Base-by-base conservation (phyloP, 2,329 filamentous ascomycete genomes). In the Aspergillus felis region DNA sequence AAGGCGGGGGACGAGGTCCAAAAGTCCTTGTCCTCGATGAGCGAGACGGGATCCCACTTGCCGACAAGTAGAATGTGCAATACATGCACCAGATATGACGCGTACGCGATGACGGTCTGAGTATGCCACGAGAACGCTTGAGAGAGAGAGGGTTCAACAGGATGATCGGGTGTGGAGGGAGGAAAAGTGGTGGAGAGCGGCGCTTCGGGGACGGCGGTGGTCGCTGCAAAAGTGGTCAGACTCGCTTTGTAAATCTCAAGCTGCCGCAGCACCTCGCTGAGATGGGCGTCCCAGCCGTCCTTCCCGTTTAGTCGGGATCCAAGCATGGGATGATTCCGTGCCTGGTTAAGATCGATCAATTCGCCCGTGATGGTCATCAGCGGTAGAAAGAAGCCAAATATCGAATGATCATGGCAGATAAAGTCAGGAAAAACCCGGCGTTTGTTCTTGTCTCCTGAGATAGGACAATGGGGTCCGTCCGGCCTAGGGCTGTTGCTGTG, bases 1-100 rank as follows among this genome's bases (percentile, higher is more conserved):
- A 96, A 96, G 5, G 88, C 89, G 61, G 91, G 88, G 0, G 91
- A 92, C 7, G 90, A 94, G 65, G 95, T 96, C 92, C 92, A 96
- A 38, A 95, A 83, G 70, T 96, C 92, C 65, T 94, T 91, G 75
- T 96, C 91, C 70, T 96, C 92, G 3, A 97, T 84, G n/a, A 97
- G 83, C 51, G 89, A 90, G 66, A 96, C 92, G 0, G 92, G 92
- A 70, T 97, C 92, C 92, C 92, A 97, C 75, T 95, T 96, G 10
- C 91, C 92, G n/a, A 91, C 89, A 1, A 97, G 82, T 2, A 97
- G 81, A 51, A 96, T 94, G 72, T 97, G 91, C 22, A 96, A 80
- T 14, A 96, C 92, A 67, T 96, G 91, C 84, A 96, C 93, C 25
- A 96, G 87, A 67, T 97, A 92, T 0, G 90, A 95, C 51, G 91